phyloP scores from a whole-genome alignment of 2,329 filamentous ascomycete species.

The Pseudogymnoascus sp. region DNA sequence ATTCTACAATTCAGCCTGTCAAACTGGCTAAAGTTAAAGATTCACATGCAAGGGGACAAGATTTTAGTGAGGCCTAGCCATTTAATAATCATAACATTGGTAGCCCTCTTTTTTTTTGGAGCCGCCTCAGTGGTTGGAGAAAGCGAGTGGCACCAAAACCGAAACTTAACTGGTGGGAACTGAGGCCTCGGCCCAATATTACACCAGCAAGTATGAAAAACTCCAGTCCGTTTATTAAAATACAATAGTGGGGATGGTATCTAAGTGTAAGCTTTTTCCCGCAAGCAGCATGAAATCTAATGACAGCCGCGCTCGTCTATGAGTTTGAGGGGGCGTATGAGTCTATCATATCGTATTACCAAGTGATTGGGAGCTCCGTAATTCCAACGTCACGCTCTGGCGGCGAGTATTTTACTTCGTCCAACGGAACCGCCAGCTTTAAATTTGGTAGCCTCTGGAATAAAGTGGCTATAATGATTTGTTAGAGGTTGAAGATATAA shows the following conservation, averaged over 20 bases:
- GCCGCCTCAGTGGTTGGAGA: neutral
- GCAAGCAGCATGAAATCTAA: neutral
- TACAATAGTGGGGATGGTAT: neutral
- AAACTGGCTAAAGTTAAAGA: neutral
- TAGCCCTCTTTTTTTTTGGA: neutral
- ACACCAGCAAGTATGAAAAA: neutral
- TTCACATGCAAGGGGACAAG: neutral
- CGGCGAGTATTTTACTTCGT: slow-evolving; percentile 33
- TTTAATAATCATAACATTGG: neutral
- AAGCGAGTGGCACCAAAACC: neutral
- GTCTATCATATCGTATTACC: slow-evolving; percentile 17
- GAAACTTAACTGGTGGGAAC: neutral
- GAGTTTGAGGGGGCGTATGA: neutral
- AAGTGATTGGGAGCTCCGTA: slow-evolving; percentile 30
- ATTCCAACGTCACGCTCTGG: slow-evolving; percentile 34
- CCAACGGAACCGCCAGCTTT: slow-evolving; percentile 31
- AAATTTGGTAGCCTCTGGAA: slow-evolving; percentile 33
- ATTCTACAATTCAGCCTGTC: neutral
- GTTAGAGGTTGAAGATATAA: neutral
- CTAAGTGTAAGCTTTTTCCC: neutral
- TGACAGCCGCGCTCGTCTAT: neutral
- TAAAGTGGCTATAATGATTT: slow-evolving; percentile 26
- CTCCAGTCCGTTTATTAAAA: neutral
- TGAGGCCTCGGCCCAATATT: neutral
- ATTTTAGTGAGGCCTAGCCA: neutral